Evolutionary conservation across 176 grass and related monocot species (phyloP).

Genomic region (Panicum miliaceum): DNA sequence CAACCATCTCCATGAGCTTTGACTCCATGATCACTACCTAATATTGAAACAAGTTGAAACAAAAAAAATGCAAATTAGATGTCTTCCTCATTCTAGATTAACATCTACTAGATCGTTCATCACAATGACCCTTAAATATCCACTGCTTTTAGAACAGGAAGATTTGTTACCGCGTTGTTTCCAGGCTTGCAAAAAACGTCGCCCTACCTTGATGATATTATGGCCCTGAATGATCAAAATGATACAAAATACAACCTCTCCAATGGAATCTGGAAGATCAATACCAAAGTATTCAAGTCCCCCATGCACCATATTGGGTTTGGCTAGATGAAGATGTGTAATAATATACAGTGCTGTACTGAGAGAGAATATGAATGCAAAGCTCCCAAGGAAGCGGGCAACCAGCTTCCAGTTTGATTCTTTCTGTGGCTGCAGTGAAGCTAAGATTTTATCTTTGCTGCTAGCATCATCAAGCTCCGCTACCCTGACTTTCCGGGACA

Average conservation of each 20-base stretch:
- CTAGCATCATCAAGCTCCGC: conserved; percentile 58
- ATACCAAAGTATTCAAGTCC: conserved; percentile 90
- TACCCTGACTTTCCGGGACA: conserved; percentile 73
- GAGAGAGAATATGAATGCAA: conserved; percentile 74
- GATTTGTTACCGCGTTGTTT: conserved; percentile 69
- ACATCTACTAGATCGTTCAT: neutral
- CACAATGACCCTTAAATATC: conserved; percentile 21
- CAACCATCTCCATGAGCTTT: conserved; percentile 95
- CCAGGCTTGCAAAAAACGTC: conserved; percentile 68
- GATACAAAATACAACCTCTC: conserved; percentile 77
- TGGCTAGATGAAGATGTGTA: conserved; percentile 67
- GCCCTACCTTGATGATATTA: conserved; percentile 68
- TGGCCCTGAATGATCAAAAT: conserved; percentile 84
- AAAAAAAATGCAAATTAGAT: conserved; percentile 22
- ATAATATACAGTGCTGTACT: conserved; percentile 52
- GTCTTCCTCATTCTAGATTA: conserved; percentile 7
- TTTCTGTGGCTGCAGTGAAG: conserved; percentile 67
- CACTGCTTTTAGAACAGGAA: neutral
- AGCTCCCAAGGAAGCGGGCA: conserved; percentile 81
- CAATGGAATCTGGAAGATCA: conserved; percentile 88
- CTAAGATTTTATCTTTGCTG: conserved; percentile 80
- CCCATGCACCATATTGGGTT: conserved; percentile 64
- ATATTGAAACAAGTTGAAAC: conserved; percentile 35
- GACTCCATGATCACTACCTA: conserved; percentile 92
- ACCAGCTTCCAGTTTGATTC: conserved; percentile 78